These are phyloP conservation scores for Pythium aristosporum DNA, from an alignment of 352 stramenopile species.

Conservation along the genomic window DNA sequence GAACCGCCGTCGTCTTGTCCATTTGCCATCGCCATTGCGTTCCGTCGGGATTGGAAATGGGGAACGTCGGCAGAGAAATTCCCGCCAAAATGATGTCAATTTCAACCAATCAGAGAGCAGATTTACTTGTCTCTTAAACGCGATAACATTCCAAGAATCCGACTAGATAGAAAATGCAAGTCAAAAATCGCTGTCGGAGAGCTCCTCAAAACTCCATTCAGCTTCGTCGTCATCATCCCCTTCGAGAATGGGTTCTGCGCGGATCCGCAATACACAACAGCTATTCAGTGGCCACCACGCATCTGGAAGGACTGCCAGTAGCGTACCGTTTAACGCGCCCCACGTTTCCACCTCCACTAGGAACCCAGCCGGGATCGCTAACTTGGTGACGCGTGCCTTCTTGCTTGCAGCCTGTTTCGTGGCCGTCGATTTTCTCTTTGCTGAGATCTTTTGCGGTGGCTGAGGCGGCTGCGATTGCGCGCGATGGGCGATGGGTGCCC, in stretches of 20 bases:
- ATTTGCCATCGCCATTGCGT: neutral
- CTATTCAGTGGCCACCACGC: neutral
- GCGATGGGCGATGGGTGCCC: neutral
- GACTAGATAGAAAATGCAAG: neutral
- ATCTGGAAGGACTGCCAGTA: too few species aligned
- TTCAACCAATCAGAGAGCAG: conserved; percentile 24
- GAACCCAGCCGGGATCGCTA: conserved; percentile 26
- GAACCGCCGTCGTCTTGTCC: conserved; percentile 7
- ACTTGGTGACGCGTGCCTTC: neutral
- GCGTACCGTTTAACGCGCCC: conserved; percentile 65
- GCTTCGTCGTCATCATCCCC: conserved; percentile 27
- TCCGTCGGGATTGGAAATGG: neutral
- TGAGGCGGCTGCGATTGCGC: neutral
- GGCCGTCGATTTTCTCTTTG: conserved; percentile 11
- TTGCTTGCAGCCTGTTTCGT: neutral
- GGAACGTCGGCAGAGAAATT: conserved; percentile 18
- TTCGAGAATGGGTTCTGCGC: conserved; percentile 19
- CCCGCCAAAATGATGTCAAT: conserved; percentile 24
- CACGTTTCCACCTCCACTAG: conserved; percentile 56
- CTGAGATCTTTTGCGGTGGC: conserved; percentile 1
- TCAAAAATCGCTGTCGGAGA: conserved; percentile 69
- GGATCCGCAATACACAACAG: neutral
- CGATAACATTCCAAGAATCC: neutral
- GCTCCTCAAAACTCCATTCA: conserved; percentile 55
- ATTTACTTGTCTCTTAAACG: conserved; percentile 4